These are phyloP conservation scores for Megacollybia marginata DNA, from an alignment of 768 basidiomycete genomes.

Conservation along the genomic window DNA sequence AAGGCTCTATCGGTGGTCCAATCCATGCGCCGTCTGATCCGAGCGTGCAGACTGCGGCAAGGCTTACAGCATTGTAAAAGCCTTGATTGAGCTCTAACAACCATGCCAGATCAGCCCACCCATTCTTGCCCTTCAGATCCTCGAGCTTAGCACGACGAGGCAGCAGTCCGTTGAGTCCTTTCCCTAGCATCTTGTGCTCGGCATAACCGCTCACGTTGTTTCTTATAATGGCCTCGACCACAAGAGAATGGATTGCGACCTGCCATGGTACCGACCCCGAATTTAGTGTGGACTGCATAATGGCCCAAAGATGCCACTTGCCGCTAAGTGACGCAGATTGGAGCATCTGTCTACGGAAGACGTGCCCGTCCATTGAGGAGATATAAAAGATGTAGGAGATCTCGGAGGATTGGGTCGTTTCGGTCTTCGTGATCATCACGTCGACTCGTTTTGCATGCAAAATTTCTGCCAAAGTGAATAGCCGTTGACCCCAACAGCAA, in stretches of 20 bases:
- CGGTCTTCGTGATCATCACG: too few relatives aligned
- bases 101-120: slow-evolving; percentile 20
- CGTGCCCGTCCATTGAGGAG: background rate
- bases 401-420: too few relatives aligned
- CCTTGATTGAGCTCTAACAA: slow-evolving; percentile 3
- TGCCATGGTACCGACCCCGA: slow-evolving; percentile 13
- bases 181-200: slow-evolving; percentile 14
- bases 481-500: too few relatives aligned
- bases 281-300: slow-evolving; percentile 14
- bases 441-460: too few relatives aligned
- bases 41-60: slow-evolving; percentile 15
- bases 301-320: slow-evolving; percentile 13
- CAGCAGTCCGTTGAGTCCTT: slow-evolving; percentile 17
- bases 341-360: background rate
- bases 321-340: slow-evolving; percentile 4
- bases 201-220: slow-evolving; percentile 9
- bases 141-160: slow-evolving; percentile 11
- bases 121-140: slow-evolving; percentile 1
- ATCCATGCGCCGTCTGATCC: too few relatives aligned
- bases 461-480: too few relatives aligned
- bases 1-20: too few relatives aligned
- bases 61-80: slow-evolving; percentile 16
- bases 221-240: slow-evolving; percentile 16
- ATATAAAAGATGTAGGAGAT: too few relatives aligned
- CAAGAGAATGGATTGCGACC: slow-evolving; percentile 14